Percentiles rank a stretch among this genome's conserved stretches.
These are phyloP conservation scores for Cystobasidium tubakii DNA, from an alignment of 768 basidiomycete species.

Conservation along the genomic window DNA sequence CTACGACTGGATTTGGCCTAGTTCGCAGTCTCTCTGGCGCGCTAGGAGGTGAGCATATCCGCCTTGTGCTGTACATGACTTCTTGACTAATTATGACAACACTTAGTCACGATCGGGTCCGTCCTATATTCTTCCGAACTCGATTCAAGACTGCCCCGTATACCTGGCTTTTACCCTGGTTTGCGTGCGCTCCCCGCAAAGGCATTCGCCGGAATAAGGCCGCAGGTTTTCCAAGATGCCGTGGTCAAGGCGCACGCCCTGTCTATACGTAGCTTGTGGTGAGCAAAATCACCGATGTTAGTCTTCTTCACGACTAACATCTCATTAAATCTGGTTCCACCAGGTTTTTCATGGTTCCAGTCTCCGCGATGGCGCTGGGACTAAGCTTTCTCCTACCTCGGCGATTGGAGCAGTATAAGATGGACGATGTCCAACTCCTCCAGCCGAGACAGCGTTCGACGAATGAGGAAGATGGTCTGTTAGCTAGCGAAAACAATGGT, in stretches of 20 bases:
- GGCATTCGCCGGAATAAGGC: not conserved
- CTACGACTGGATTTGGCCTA: constrained; percentile 19
- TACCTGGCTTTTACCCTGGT: constrained; percentile 7
- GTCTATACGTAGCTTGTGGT: not conserved
- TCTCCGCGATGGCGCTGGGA: not conserved
- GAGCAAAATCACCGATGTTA: not conserved
- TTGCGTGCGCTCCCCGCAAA: not conserved
- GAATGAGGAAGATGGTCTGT: not conserved
- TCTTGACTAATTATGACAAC: too few species aligned
- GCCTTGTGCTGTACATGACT: not conserved
- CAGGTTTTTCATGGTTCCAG: not conserved
- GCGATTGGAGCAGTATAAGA: not conserved
- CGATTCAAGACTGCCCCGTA: not conserved
- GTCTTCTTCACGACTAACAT: not conserved
- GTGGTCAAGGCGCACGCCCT: not conserved
- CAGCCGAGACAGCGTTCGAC: not conserved
- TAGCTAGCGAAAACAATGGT: not conserved
- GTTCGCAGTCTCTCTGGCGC: constrained; percentile 5
- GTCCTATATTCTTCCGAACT: not conserved
- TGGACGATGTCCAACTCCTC: not conserved
- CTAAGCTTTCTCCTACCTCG: not conserved
- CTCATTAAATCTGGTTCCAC: not conserved
- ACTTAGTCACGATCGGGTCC: constrained; percentile 19
- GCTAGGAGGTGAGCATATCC: not conserved
- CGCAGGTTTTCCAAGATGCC: not conserved